Base-by-base conservation (phyloP, 768 basidiomycete genomes). In the Lactarius deliciosus region DNA sequence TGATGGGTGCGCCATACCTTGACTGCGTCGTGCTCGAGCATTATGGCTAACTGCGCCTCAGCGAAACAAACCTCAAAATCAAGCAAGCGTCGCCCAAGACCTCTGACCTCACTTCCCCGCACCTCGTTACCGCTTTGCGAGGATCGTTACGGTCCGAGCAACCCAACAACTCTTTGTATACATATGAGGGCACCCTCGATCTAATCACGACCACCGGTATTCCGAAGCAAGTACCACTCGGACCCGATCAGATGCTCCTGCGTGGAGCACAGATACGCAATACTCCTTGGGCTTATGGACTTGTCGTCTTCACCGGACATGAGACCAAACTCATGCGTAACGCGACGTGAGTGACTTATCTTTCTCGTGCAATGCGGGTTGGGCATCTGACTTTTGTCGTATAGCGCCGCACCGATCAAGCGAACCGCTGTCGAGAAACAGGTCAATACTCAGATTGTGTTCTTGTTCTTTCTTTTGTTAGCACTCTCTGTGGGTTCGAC, bases 291-390 rank as follows among this genome's bases (percentile, higher is more conserved):
- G 85, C 92, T 34, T 98, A 98, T 76, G 96, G 96, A 15, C 74
- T 99, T 9, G 89, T 89, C 40, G 91, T 98, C 50, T 98, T 94
- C 72, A 96, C 95, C 0, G 97, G 97, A 0, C 97, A 98, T 74
- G 96, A 99, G 80, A 98, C 97, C 22, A 99, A 99, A 77, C 77
- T 99, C 43, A 96, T 98, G 94, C 85, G 93, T 66, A 98, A 98
- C 73, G 96, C 97, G 53, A 98, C 96, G 94, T 95, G 73, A 79
- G 93, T 81, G 0, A 30, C 16, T 4, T 11, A 11, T 36, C 3
- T 8, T 61, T 40, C 41, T 56, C 13, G 45, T 34, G 54, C 20
- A n/a, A 65, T 18, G n/a, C 7, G 25, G 32, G 45, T 38, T 64
- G 57, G 55, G 50, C 22, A 22, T 20, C 61, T 15, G 36, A 7